These are phyloP conservation scores for Davidsoniella virescens DNA, from an alignment of 2,329 filamentous ascomycete species.

Conservation along the genomic window DNA sequence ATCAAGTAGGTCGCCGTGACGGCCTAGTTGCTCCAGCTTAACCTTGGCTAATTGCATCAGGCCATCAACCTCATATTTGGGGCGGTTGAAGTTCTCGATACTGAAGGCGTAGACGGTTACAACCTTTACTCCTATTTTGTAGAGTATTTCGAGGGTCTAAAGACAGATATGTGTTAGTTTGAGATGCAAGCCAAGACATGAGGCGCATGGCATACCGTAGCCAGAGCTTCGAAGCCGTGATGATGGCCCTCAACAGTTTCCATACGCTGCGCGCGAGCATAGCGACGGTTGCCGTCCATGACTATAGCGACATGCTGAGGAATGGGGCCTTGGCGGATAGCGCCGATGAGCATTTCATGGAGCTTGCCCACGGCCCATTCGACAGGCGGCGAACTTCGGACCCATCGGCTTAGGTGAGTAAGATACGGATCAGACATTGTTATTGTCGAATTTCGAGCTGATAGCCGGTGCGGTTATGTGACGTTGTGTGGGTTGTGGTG, in stretches of 20 bases:
- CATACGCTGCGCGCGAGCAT: slow-evolving; percentile 77
- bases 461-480: neutral
- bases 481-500: neutral
- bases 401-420: slow-evolving; percentile 43
- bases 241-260: slow-evolving; percentile 96
- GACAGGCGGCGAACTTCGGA: slow-evolving; percentile 74
- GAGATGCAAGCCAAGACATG: neutral
- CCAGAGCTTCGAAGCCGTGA: slow-evolving; percentile 85
- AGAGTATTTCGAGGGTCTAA: slow-evolving; percentile 89
- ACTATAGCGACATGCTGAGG: slow-evolving; percentile 97
- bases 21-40: slow-evolving; percentile 78
- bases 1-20: slow-evolving; percentile 85
- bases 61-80: slow-evolving; percentile 89
- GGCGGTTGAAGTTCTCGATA: slow-evolving; percentile 97
- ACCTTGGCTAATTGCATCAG: slow-evolving; percentile 96
- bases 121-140: slow-evolving; percentile 90
- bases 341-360: slow-evolving; percentile 73
- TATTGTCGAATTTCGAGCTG: neutral
- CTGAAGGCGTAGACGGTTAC: slow-evolving; percentile 98
- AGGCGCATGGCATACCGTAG: slow-evolving; percentile 24
- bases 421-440: slow-evolving; percentile 38
- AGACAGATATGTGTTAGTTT: neutral
- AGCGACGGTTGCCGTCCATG: slow-evolving; percentile 95
- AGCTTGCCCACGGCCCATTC: slow-evolving; percentile 74
- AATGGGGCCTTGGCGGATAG: slow-evolving; percentile 76